Evolutionary conservation across 768 basidiomycete genomes (phyloP), one percentile per base, ranked within the genome.

Genomic region (Cyclocybe cylindracea): DNA sequence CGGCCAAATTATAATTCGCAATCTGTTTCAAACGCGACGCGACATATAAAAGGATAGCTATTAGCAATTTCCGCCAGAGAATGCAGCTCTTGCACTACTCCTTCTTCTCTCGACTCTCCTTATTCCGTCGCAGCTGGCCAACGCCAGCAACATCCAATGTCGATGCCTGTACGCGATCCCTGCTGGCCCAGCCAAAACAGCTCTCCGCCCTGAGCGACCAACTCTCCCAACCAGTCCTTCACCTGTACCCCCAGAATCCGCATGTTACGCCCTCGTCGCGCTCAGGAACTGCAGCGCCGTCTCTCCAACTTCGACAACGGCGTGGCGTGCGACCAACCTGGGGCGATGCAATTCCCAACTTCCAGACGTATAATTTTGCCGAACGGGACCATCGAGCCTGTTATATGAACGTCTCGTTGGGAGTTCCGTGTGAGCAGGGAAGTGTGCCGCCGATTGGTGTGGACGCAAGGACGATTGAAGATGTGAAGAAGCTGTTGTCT

Each of bases 301-400:
- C 45, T 40, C 6, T 47, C 57, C 2, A 57, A 64, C 24, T 66
- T 61, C 52, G 34, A 11, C 2, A 59, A 77, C 37, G 70, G 71
- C 4, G 61, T 78, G 78, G 75, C 70, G 74, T 4, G 51, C 77
- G 62, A 68, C 16, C 68, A 70, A 33, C 58, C 75, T 11, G 77
- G 77, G 1, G 66, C 71, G 2, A 69, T 76, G 66, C 66, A 78
- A 39, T 35, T 53, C 38, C 52, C 35, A 67, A 66, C 42, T 63
- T 60, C 45, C 64, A 67, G 43, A 60, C 59, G 1, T 71, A 56
- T 47, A 57, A 57, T 61, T 1, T 73, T 66, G 13, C 52, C 34
- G 31, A 78, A 78, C 57, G 77, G 72, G 31, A 79, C 75, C 39
- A 76, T 78, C 40, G 73, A 48, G 73, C 0, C 60, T 24, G 24